Evolutionary conservation across 2,329 filamentous ascomycete species (phyloP), one percentile per base, ranked within the genome.

Genomic region (Emericellopsis atlantica): DNA sequence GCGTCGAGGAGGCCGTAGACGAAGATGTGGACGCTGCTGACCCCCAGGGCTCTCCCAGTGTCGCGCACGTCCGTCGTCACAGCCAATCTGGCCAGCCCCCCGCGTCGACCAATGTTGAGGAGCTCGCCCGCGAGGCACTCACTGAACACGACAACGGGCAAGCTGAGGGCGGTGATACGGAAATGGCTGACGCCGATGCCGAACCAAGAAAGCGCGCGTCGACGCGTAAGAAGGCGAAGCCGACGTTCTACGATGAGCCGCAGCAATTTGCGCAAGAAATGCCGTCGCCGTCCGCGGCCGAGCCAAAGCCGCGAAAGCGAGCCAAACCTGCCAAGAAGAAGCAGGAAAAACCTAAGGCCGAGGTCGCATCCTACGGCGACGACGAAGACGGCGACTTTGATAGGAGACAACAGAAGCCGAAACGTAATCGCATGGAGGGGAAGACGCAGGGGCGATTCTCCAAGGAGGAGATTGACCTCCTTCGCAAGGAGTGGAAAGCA

Each of bases 191-290:
- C 5, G 23, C 39, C 12, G 54, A 52, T 5, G 40, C 42, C 11
- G 44, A 49, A 39, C 40, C 7, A 22, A 24, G 40, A 36, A 39
- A 53, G 45, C 55, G 59, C 22, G 55, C 64, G 29, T 60, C 60
- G 26, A 54, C 59, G 41, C 57, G 59, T 35, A 71, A 67, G 55
- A 72, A 67, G 54, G 58, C 64, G 37, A 73, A 73, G 49, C 64
- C 66, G 9, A 67, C 65, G 15, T 68, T 60, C 42, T 67, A 65
- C 46, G 57, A 61, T 34, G 53, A 60, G 40, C 51, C 37, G 11
- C 37, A 36, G 16, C 36, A 18, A 11, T 45, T 51, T 9, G 45
- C 33, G 4, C 37, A 37, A 22, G 46, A 56, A 7, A 34, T 59
- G 37, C 54, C 59, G 5, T 61, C 58, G 5, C 58, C 58, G 15